phyloP scores from a whole-genome alignment of 148 eudicot species.

The Rhododendron mucronatum region DNA sequence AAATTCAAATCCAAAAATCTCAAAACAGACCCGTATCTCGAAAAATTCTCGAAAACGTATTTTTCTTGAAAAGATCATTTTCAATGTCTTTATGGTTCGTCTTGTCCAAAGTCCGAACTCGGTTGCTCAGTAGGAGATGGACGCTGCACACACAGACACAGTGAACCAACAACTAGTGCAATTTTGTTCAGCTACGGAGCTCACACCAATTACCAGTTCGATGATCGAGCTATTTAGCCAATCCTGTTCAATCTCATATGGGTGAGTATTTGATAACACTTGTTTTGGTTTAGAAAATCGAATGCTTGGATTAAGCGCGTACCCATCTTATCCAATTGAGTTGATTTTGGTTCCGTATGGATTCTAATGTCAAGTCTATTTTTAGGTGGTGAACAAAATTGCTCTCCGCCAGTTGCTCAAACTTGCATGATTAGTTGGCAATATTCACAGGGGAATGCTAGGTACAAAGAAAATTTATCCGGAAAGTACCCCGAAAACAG shows the following conservation, averaged over 20 bases:
- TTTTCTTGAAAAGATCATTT: no score
- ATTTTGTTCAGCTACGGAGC: background rate
- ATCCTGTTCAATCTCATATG: background rate
- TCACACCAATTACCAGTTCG: background rate
- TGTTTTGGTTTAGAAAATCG: background rate
- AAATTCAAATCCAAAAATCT: no score
- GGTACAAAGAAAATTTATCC: no score
- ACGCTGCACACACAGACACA: background rate
- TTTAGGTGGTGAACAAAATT: background rate
- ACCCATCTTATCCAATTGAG: background rate
- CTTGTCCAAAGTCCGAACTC: background rate
- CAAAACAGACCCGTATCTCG: no score
- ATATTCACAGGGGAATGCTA: no score
- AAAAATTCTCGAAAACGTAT: no score
- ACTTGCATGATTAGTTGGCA: background rate
- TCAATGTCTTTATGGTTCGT: no score
- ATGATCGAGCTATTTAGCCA: background rate
- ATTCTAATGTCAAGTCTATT: background rate
- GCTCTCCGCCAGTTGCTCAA: background rate
- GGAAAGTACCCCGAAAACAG: no score
- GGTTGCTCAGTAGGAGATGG: background rate
- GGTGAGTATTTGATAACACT: background rate
- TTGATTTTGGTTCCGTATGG: background rate
- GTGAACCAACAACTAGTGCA: background rate
- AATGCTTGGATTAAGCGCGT: background rate